phyloP scores from a whole-genome alignment of 163 green algal genomes.

The Trebouxia gelatinosa region DNA sequence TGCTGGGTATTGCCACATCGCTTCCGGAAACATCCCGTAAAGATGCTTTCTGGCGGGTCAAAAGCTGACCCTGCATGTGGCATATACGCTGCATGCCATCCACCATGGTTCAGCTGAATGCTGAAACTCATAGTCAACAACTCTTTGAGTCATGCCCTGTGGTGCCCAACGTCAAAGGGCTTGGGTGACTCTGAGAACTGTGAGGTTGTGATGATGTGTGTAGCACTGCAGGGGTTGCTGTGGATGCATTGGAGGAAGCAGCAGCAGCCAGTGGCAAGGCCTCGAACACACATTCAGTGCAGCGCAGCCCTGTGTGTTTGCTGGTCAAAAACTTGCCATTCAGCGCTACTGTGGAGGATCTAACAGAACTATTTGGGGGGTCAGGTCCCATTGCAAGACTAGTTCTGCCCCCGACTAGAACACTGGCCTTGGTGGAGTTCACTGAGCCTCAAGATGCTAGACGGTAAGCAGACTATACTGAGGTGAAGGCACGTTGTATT shows the following conservation, averaged over 20 bases:
- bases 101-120: too few species aligned
- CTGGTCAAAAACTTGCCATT: conserved; percentile 98
- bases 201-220: too few species aligned
- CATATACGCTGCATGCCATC: too few species aligned
- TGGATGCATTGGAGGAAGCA: conserved; percentile 75
- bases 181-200: too few species aligned
- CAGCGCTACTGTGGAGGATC: conserved; percentile 59
- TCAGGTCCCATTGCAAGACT: conserved; percentile 61
- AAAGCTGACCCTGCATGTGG: too few species aligned
- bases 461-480: too few species aligned
- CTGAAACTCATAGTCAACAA: too few species aligned
- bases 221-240: conserved; percentile 63
- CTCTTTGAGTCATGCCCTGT: too few species aligned
- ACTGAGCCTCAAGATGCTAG: conserved; percentile 68
- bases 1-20: neutral
- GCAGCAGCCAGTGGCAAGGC: conserved; percentile 66
- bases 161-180: too few species aligned
- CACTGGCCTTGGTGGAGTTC: conserved; percentile 90
- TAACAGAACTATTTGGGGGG: conserved; percentile 64
- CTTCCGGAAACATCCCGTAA: too few species aligned
- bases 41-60: too few species aligned
- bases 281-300: conserved; percentile 40
- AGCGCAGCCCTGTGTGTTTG: conserved; percentile 64
- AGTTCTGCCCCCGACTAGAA: conserved; percentile 81
- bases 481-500: too few species aligned